Evolutionary conservation across 2,329 filamentous ascomycete genomes (phyloP).

Genomic region (Ceratocystis variospora): DNA sequence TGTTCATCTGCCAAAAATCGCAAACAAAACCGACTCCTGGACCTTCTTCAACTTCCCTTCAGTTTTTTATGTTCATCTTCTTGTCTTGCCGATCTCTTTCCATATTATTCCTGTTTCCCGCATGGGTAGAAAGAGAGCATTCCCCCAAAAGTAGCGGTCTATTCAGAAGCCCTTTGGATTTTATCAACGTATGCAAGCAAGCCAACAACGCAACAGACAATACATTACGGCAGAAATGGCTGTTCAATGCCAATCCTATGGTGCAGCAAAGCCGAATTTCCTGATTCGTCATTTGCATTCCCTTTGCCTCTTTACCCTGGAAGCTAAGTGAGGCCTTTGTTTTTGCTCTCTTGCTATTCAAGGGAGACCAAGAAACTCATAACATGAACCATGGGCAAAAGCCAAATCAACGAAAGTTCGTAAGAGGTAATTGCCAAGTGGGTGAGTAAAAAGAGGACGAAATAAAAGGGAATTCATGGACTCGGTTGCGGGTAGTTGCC

Average conservation of each 20-base stretch:
- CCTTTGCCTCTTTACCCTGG: neutral
- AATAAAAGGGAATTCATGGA: neutral
- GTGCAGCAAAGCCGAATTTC: neutral
- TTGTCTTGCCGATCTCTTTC: neutral
- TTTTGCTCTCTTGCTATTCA: no score
- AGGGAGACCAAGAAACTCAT: no score
- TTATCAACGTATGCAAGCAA: neutral
- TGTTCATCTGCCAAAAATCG: no score
- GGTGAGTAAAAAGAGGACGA: neutral
- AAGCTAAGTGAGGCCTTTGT: no score
- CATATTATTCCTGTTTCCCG: neutral
- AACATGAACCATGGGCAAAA: neutral
- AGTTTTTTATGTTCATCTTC: neutral
- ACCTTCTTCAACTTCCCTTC: no score
- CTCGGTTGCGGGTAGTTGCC: neutral
- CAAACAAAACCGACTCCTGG: no score
- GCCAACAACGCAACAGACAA: neutral
- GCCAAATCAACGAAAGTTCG: neutral
- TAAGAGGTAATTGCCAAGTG: neutral
- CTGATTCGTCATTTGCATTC: neutral
- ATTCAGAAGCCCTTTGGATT: neutral
- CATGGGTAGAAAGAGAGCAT: neutral
- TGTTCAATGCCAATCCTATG: neutral
- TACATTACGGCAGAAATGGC: neutral
- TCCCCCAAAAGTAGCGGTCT: neutral